These are phyloP conservation scores for Neofusicoccum parvum DNA, from an alignment of 2,329 filamentous ascomycete genomes.

Conservation along the genomic window DNA sequence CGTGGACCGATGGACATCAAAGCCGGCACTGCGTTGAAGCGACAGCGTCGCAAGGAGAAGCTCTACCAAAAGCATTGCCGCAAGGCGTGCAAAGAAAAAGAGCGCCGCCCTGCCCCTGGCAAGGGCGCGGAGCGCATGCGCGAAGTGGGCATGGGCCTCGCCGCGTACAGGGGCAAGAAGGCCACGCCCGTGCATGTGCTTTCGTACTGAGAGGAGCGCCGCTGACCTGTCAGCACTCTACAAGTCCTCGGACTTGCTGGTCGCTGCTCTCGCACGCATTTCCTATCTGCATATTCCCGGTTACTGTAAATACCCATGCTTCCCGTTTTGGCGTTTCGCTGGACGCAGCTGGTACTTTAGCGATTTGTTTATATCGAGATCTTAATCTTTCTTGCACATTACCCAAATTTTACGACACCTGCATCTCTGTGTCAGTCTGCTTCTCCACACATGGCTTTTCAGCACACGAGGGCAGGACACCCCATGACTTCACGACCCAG, in stretches of 20 bases:
- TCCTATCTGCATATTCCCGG: conserved; percentile 16
- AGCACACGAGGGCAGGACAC: conserved; percentile 11
- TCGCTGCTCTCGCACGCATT: conserved; percentile 37
- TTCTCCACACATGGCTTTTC: neutral
- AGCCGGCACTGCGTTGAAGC: conserved; percentile 84
- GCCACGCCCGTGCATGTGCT: conserved; percentile 44
- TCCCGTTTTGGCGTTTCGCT: conserved; percentile 17
- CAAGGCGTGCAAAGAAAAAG: conserved; percentile 68
- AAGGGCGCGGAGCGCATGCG: conserved; percentile 92
- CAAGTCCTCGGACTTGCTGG: conserved; percentile 38
- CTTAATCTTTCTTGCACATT: conserved; percentile 16
- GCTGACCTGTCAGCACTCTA: conserved; percentile 36
- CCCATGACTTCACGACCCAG: conserved; percentile 14
- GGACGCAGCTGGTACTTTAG: conserved; percentile 19
- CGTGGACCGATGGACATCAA: conserved; percentile 98
- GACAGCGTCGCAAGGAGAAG: conserved; percentile 90
- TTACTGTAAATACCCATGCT: conserved; percentile 23
- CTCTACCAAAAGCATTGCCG: conserved; percentile 87
- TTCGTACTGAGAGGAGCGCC: conserved; percentile 47
- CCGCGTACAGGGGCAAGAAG: conserved; percentile 70
- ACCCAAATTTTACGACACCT: conserved; percentile 12
- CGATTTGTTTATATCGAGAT: conserved; percentile 13
- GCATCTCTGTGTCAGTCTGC: neutral
- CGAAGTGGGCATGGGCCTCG: conserved; percentile 85
- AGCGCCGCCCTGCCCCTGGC: conserved; percentile 73